These are phyloP conservation scores for Salix udensis DNA, from an alignment of 345 rosid species.

Conservation along the genomic window DNA sequence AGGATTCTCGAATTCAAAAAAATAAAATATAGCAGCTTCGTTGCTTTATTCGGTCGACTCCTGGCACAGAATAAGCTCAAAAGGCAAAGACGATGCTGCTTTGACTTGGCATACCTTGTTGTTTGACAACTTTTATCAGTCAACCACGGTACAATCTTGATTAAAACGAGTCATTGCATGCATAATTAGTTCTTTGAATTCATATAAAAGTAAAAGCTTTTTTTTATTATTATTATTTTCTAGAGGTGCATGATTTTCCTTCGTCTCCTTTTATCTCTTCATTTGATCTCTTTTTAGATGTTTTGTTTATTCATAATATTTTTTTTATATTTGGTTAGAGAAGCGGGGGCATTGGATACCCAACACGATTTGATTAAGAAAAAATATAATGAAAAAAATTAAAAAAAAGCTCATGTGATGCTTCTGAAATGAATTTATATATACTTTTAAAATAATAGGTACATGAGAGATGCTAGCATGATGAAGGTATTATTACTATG, in stretches of 20 bases:
- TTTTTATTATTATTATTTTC: not conserved
- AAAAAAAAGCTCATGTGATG: too few species aligned
- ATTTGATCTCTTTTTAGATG: not conserved
- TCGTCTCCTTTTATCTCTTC: not conserved
- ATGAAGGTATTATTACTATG: too few species aligned
- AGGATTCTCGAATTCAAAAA: too few species aligned
- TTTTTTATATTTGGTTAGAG: not conserved
- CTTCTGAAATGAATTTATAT: too few species aligned
- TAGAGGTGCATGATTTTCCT: not conserved
- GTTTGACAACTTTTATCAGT: not conserved
- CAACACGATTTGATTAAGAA: not conserved
- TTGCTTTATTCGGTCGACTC: too few species aligned
- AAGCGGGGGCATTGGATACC: not conserved
- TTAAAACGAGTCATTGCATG: not conserved
- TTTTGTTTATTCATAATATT: too few species aligned
- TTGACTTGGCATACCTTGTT: not conserved
- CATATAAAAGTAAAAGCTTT: not conserved
- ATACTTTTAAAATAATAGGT: too few species aligned
- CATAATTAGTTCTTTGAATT: not conserved
- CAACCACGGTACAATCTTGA: not conserved
- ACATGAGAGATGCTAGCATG: too few species aligned
- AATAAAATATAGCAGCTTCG: too few species aligned
- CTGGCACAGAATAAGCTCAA: not conserved
- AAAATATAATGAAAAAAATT: too few species aligned
- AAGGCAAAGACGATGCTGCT: conserved; percentile 16